Percentiles rank a stretch among this genome's conserved stretches.
phyloP scores from a whole-genome alignment of 2,329 filamentous ascomycete genomes.

The Trichoderma hamatum region DNA sequence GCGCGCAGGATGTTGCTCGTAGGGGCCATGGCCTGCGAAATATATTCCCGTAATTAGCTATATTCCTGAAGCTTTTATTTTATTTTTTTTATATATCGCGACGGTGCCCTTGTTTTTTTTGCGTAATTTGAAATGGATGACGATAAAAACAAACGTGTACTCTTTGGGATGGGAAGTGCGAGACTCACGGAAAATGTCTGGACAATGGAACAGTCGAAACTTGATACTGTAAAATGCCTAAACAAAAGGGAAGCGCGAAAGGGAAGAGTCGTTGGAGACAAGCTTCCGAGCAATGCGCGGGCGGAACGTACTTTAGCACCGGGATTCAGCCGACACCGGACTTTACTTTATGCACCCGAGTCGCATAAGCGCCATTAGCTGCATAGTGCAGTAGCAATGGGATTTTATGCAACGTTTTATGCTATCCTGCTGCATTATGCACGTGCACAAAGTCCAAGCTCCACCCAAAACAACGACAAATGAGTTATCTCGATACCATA shows the following conservation, averaged over 20 bases:
- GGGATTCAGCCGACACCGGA: slow-evolving; percentile 24
- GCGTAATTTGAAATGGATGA: neutral
- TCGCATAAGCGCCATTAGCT: neutral
- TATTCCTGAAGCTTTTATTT: neutral
- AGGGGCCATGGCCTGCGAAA: slow-evolving; percentile 45
- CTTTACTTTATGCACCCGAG: slow-evolving; percentile 15
- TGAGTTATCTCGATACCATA: neutral
- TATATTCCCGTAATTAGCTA: neutral
- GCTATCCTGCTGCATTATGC: neutral
- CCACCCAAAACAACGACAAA: slow-evolving; percentile 13
- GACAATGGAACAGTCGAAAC: neutral
- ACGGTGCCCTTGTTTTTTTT: neutral
- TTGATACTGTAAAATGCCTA: neutral
- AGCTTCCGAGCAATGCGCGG: slow-evolving; percentile 12
- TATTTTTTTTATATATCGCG: neutral
- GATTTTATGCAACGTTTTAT: neutral
- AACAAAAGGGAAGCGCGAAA: neutral
- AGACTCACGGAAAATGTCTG: neutral
- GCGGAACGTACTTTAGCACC: slow-evolving; percentile 8
- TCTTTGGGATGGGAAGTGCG: neutral
- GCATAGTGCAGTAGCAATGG: neutral
- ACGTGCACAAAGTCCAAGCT: neutral
- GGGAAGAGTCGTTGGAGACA: neutral
- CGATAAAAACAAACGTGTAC: neutral
- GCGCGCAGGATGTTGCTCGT: slow-evolving; percentile 56